Evolutionary conservation across 345 rosid species (phyloP).

Genomic region (Hypericum androsaemum): DNA sequence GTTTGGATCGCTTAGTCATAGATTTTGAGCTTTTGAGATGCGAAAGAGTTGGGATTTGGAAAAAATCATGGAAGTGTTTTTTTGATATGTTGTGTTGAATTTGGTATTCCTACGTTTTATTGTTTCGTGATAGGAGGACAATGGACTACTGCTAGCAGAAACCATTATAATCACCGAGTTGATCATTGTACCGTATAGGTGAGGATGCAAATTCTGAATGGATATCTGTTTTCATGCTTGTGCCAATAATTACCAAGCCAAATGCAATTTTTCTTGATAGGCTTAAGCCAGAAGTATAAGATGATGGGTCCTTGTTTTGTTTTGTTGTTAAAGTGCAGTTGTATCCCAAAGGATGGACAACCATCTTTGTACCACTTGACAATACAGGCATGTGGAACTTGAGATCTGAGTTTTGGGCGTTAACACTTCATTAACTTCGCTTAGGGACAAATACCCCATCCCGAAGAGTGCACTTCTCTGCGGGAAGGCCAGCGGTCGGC

Average conservation of each 20-base stretch:
- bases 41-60: no score
- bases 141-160: slow-evolving; percentile 61
- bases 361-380: slow-evolving; percentile 68
- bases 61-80: no score
- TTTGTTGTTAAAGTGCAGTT: slow-evolving; percentile 47
- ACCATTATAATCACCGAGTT: slow-evolving; percentile 66
- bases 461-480: no score
- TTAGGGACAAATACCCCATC: slow-evolving; percentile 59
- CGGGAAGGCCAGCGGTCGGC: slow-evolving; percentile 57
- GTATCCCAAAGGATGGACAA: slow-evolving; percentile 87
- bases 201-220: neutral
- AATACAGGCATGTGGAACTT: slow-evolving; percentile 97
- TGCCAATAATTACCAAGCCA: no score
- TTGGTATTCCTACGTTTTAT: no score
- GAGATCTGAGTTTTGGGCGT: slow-evolving; percentile 88
- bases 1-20: no score
- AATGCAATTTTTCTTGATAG: no score
- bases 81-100: no score
- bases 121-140: slow-evolving; percentile 93
- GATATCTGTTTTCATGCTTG: no score
- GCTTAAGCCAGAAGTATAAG: neutral
- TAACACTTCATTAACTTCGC: slow-evolving; percentile 36
- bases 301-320: neutral
- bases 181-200: slow-evolving; percentile 76
- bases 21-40: no score